Evolutionary conservation across 257 asterid species (phyloP), one percentile per base, ranked within the genome.

Genomic region (Capsicum rhomboideum): DNA sequence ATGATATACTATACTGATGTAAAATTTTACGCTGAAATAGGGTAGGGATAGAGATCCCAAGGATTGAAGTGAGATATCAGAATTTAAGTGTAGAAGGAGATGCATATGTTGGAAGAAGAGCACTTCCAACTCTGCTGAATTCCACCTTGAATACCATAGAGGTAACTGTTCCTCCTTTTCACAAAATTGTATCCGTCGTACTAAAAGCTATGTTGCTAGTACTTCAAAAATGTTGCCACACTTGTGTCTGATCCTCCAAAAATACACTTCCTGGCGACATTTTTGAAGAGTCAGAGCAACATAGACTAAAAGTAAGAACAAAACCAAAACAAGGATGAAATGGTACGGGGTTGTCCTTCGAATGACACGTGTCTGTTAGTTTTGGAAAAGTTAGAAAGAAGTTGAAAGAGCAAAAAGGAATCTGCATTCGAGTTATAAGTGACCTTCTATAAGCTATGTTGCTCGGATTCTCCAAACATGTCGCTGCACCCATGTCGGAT

Each of bases 1-100:
- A 77, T 77, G 21, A 50, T 77, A 26, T 50, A 50, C 64, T 28
- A 26, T 4, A 28, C 63, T 77, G 80, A 75, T 2, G 59, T 14
- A 29, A 26, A 50, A 77, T 28, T 78, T 71, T 49, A 55, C 1
- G 4, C 44, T 78, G 54, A 64, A 71, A 59, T 86, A 92, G 99
- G 89, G 99, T 95, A 7, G 99, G 98, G 11, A 88, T 95, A 81
- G 98, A 95, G 74, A 93, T 94, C 42, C 99, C 99, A 14, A 92
- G 88, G 86, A 88, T 94, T 64, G 99, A 95, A 85, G 98, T 94
- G 83, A 90, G 99, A 84, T 95, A 84, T 52, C 85, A 95, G 91
- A 89, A 93, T 87, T 52, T 95, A 26, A 88, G 91, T 20, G 83
- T 95, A 28, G 93, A 93, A 84, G 99, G 99, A 85, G 97, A 95